Evolutionary conservation across 2,329 filamentous ascomycete species (phyloP).

Genomic region (Tricladium varicosporioides): DNA sequence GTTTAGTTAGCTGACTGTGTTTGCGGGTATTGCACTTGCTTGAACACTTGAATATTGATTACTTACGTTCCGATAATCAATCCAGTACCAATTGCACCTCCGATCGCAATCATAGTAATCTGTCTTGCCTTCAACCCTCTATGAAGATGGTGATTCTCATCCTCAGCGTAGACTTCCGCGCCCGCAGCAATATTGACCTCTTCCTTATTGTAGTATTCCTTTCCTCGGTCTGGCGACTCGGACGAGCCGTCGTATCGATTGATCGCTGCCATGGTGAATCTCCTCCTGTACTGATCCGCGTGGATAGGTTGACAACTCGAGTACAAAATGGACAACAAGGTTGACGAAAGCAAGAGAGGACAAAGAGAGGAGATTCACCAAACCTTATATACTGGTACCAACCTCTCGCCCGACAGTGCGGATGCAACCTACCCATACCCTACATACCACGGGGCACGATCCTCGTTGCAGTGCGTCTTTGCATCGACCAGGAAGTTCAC

Average conservation of each 20-base stretch:
- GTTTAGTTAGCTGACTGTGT: constrained; percentile 9
- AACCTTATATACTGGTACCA: not conserved
- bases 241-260: constrained; percentile 17
- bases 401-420: not conserved
- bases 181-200: constrained; percentile 10
- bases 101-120: constrained; percentile 66
- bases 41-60: not conserved
- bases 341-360: too few relatives aligned
- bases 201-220: constrained; percentile 2
- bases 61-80: constrained; percentile 63
- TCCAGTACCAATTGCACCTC: constrained; percentile 69
- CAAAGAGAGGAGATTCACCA: not conserved
- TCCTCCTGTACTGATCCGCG: not conserved
- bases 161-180: constrained; percentile 29
- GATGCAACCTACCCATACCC: not conserved
- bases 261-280: constrained; percentile 11
- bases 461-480: not conserved
- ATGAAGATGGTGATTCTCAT: constrained; percentile 41
- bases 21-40: not conserved
- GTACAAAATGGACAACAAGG: not conserved
- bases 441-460: not conserved
- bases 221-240: constrained; percentile 8
- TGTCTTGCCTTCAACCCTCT: constrained; percentile 51
- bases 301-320: not conserved
- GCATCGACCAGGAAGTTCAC: too few relatives aligned